A percentile compares a stretch with the other conserved stretches of the same genome.
phyloP scores from a whole-genome alignment of 441 rosid species.

The Pelargonium cotyledonis region DNA sequence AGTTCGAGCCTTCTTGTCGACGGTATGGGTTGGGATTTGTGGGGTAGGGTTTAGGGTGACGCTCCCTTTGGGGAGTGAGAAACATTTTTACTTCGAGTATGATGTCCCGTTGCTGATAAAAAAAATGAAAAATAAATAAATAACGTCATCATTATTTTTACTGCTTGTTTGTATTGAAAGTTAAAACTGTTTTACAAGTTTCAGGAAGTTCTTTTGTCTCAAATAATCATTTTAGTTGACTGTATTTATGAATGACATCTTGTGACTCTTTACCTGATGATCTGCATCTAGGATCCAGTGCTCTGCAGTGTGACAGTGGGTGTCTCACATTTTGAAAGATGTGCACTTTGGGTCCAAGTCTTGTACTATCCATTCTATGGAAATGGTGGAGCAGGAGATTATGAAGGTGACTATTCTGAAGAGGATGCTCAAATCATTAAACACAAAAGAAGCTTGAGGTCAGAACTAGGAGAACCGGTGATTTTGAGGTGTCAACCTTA shows the following conservation, averaged over 20 bases:
- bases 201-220: not conserved
- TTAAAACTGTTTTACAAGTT: not conserved
- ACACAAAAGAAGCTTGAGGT: conserved; percentile 74
- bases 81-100: too few species aligned
- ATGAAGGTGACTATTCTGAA: conserved; percentile 81
- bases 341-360: conserved; percentile 94
- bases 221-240: not conserved
- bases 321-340: conserved; percentile 90
- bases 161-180: not conserved
- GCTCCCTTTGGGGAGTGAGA: too few species aligned
- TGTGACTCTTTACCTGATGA: conserved; percentile 13
- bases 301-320: conserved; percentile 92
- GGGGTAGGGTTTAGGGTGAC: too few species aligned
- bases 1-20: too few species aligned
- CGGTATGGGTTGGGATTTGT: too few species aligned
- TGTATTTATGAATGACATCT: conserved; percentile 10
- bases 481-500: conserved; percentile 94
- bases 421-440: conserved; percentile 80
- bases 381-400: conserved; percentile 69
- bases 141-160: not conserved
- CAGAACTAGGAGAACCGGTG: conserved; percentile 96
- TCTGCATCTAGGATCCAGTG: conserved; percentile 73
- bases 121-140: too few species aligned
- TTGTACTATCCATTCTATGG: conserved; percentile 94
- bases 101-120: too few species aligned